Conservation (phyloP, 257 asterid genomes). For the Solanum arcanum region DNA sequence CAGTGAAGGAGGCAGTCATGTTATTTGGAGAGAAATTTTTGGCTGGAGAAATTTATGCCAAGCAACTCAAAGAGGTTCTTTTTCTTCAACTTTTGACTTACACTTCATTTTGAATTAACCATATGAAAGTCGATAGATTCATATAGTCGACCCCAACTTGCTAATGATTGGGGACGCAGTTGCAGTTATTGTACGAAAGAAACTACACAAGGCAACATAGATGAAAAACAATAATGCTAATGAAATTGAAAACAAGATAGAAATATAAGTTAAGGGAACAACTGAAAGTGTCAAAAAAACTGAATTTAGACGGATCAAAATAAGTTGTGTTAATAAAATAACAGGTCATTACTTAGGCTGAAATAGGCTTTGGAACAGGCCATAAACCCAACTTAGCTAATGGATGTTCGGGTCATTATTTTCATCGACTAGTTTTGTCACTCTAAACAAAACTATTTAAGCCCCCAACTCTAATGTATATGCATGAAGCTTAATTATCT, state of each 20-base stretch:
- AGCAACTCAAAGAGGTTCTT: slow-evolving; percentile 47
- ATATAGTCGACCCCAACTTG: neutral
- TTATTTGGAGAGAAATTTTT: slow-evolving; percentile 70
- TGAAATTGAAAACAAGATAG: neutral
- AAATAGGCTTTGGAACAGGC: neutral
- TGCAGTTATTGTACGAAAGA: neutral
- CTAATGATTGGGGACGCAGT: neutral
- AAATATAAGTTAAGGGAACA: neutral
- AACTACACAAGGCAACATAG: neutral
- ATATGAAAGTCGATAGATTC: neutral
- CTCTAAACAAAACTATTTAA: neutral
- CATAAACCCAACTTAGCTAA: neutral
- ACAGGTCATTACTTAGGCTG: neutral
- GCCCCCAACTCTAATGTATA: neutral
- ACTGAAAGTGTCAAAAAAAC: neutral
- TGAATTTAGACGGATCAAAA: neutral
- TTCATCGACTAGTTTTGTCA: neutral
- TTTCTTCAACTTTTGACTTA: neutral
- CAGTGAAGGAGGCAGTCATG: slow-evolving; percentile 74
- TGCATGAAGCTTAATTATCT: neutral
- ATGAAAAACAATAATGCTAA: neutral
- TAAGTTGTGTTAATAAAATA: neutral
- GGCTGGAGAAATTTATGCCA: slow-evolving; percentile 61
- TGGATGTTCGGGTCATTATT: neutral
- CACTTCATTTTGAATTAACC: neutral